Conservation (phyloP, 371 early-diverging fungal species). For the Sanchytrium tribonematis region DNA sequence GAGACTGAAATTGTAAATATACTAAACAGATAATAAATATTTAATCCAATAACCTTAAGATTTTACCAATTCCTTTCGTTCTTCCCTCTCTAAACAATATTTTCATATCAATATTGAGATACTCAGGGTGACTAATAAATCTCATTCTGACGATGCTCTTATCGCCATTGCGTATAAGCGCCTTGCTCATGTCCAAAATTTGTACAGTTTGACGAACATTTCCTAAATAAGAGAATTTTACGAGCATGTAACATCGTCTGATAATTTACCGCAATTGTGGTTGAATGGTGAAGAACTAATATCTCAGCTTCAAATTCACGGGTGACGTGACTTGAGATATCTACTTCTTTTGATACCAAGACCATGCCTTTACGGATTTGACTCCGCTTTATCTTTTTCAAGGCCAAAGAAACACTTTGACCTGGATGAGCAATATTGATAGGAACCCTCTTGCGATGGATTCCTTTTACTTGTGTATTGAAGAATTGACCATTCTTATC, state of each 20-base stretch:
- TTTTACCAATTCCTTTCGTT: slow-evolving; percentile 71
- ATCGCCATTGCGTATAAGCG: neutral
- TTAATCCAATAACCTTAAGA: slow-evolving; percentile 14
- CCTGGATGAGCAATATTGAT: slow-evolving; percentile 39
- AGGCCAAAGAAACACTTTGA: slow-evolving; percentile 50
- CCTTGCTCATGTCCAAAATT: slow-evolving; percentile 26
- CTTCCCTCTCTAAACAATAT: slow-evolving; percentile 46
- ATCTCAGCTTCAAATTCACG: slow-evolving; percentile 66
- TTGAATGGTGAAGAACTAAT: slow-evolving; percentile 56
- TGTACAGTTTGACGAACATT: slow-evolving; percentile 62
- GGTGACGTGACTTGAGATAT: slow-evolving; percentile 26
- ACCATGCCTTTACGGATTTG: slow-evolving; percentile 69
- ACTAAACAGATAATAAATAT: neutral
- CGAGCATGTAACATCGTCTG: slow-evolving; percentile 46
- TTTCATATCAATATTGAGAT: slow-evolving; percentile 35
- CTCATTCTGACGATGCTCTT: slow-evolving; percentile 8
- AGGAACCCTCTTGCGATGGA: slow-evolving; percentile 55
- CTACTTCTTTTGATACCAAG: slow-evolving; percentile 18
- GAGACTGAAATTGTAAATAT: no score
- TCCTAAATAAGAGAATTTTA: slow-evolving; percentile 30
- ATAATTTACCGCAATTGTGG: slow-evolving; percentile 57
- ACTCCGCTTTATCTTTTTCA: slow-evolving; percentile 48
- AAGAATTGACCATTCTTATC: slow-evolving; percentile 47
- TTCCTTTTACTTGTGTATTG: slow-evolving; percentile 43
- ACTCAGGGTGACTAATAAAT: slow-evolving; percentile 58